Conservation (phyloP, 192 early-diverging fungal species). For the Dissophora globulifera region DNA sequence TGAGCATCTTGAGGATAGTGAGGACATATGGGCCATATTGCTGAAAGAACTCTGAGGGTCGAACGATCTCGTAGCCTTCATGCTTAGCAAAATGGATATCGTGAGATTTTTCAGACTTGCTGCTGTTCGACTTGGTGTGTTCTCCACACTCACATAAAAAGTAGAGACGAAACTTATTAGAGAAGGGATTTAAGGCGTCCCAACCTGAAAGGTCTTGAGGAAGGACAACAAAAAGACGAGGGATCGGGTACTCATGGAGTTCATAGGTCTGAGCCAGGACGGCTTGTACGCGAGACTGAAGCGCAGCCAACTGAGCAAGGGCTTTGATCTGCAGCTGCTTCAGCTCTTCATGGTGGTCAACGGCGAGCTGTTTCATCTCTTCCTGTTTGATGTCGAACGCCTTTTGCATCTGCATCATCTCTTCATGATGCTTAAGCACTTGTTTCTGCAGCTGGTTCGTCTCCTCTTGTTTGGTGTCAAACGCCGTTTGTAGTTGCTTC, state of each 20-base stretch:
- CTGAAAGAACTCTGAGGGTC: conserved; percentile 28
- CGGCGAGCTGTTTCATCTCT: conserved; percentile 8
- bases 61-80: conserved; percentile 18
- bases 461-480: neutral
- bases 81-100: conserved; percentile 32
- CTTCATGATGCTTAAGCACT: neutral
- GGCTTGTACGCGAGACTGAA: conserved; percentile 14
- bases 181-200: conserved; percentile 9
- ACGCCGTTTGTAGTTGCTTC: neutral
- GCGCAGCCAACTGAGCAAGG: neutral
- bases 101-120: neutral
- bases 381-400: neutral
- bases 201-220: conserved; percentile 10
- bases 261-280: conserved; percentile 17
- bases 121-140: conserved; percentile 14
- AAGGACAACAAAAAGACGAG: conserved; percentile 26
- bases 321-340: conserved; percentile 8
- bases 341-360: conserved; percentile 7
- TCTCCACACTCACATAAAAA: conserved; percentile 39
- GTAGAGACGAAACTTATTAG: conserved; percentile 20
- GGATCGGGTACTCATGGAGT: conserved; percentile 25
- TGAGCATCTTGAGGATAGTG: conserved; percentile 25
- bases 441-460: conserved; percentile 5
- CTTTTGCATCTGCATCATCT: neutral
- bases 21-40: conserved; percentile 14